Evolutionary conservation across 2,329 filamentous ascomycete genomes (phyloP).

Genomic region (Pyricularia sp.): DNA sequence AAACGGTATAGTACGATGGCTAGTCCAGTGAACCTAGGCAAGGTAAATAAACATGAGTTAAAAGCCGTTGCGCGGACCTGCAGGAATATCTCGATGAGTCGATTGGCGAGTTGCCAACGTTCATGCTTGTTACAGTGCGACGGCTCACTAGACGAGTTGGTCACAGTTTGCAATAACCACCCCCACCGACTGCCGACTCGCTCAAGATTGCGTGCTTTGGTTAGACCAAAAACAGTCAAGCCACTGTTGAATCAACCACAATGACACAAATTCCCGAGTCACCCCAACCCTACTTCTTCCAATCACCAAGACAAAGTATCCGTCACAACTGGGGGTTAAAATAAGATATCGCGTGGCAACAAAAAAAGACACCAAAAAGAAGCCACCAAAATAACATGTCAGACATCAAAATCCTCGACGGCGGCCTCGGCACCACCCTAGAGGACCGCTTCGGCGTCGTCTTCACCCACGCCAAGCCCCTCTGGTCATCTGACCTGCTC

Average conservation of each 20-base stretch:
- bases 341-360: neutral
- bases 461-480: constrained; percentile 44
- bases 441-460: constrained; percentile 43
- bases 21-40: too few relatives aligned
- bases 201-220: neutral
- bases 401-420: constrained; percentile 47
- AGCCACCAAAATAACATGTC: neutral
- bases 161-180: neutral
- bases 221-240: neutral
- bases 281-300: neutral
- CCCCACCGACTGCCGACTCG: neutral
- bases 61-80: neutral
- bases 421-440: constrained; percentile 58
- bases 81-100: neutral
- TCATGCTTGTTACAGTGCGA: neutral
- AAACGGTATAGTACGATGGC: neutral
- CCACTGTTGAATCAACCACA: neutral
- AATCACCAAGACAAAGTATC: neutral
- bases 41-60: neutral
- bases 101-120: neutral
- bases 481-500: constrained; percentile 63
- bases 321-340: neutral
- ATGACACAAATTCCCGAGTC: neutral
- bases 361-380: neutral
- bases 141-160: neutral